Evolutionary conservation across 768 basidiomycete genomes (phyloP), one percentile per base, ranked within the genome.

Genomic region (Leccinum variicolor): DNA sequence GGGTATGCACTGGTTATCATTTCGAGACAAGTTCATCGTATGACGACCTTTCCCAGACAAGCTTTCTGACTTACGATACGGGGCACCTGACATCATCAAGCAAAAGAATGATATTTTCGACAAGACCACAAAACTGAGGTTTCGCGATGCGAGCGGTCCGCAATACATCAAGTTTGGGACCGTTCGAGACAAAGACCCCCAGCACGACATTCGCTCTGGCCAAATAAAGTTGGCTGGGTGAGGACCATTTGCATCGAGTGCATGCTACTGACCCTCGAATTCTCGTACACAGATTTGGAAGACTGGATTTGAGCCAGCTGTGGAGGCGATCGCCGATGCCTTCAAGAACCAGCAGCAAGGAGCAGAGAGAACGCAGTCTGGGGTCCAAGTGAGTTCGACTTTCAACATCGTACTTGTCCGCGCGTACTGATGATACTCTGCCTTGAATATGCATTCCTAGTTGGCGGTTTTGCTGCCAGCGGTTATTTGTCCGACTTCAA

Each of bases 391-490:
- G 14, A 26, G 19, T 4, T 33, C 33, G n/a, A 6, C 36, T 1
- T 3, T 28, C 28, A 34, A 41, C 21, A 29, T 31, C 15, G 6
- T 3, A 4, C 17, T 17, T 13, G 1, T 54, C 6, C 11, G 8
- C 6, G 19, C 6, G 2, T 3, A 11, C 43, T 51, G 13, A 62
- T 25, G 11, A 11, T 39, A 8, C 14, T 23, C 2, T 34, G 7
- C 26, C n/a, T n/a, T n/a, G n/a, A 73, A 74, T 54, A 73, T n/a
- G 73, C 77, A 36, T 46, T 81, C 43, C 73, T 85, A 2, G 80
- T 83, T 1, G 81, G 82, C 2, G 80, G 81, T 1, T 83, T 81
- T 60, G 76, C 78, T 0, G 77, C 79, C 13, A 82, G 74, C 52
- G 76, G 77, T 36, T 82, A 74, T 69, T 62, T 84, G 15, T 81